Conservation (phyloP, 1,139 yeast genomes). For the Yamadazyma songkhlaensis region DNA sequence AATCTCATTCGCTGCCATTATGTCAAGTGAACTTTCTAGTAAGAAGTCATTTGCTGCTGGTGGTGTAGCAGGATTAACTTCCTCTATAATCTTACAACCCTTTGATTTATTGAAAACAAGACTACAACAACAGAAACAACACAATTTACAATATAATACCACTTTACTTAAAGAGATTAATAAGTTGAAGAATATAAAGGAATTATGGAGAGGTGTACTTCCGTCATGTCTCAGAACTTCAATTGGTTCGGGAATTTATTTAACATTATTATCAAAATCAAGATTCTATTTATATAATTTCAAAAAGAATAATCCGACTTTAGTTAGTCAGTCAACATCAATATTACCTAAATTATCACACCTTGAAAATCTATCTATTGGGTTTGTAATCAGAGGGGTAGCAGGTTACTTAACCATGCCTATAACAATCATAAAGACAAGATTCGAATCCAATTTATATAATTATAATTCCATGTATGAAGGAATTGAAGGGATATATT, state of each 20-base stretch:
- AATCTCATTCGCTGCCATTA: constrained; percentile 1
- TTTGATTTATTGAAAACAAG: constrained; percentile 87
- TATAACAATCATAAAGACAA: constrained; percentile 86
- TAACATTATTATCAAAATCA: constrained; percentile 65
- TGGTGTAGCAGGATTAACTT: constrained; percentile 79
- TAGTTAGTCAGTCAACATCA: constrained; percentile 12
- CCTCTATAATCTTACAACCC: constrained; percentile 84
- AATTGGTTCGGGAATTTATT: constrained; percentile 83
- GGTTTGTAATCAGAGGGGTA: constrained; percentile 73
- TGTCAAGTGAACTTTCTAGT: constrained; percentile 17
- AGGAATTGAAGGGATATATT: constrained; percentile 59
- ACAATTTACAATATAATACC: constrained; percentile 35
- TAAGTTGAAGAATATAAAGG: constrained; percentile 44
- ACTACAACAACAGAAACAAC: constrained; percentile 66
- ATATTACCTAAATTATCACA: constrained; percentile 70
- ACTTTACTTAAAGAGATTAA: constrained; percentile 42
- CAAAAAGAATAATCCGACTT: constrained; percentile 11
- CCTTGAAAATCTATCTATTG: constrained; percentile 68
- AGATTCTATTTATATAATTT: constrained; percentile 51
- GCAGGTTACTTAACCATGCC: constrained; percentile 97
- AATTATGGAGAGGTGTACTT: constrained; percentile 89
- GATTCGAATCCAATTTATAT: constrained; percentile 80
- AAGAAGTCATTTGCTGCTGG: constrained; percentile 48
- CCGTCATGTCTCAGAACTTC: constrained; percentile 91
- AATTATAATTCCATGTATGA: constrained; percentile 62